Evolutionary conservation across 345 rosid species (phyloP).

Genomic region (Acer saccharum): DNA sequence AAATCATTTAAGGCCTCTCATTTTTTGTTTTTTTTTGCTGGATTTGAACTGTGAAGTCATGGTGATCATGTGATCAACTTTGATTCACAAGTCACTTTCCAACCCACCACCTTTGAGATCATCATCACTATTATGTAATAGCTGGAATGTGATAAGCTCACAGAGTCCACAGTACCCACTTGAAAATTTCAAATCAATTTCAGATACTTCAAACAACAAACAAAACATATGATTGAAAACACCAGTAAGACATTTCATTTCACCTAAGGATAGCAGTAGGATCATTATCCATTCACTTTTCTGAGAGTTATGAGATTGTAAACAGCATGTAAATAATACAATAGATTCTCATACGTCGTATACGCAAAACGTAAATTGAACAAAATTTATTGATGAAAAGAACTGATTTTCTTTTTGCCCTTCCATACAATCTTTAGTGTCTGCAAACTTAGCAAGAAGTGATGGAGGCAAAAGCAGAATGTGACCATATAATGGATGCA

Average conservation of each 20-base stretch:
- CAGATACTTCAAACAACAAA: background rate
- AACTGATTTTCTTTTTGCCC: constrained; percentile 12
- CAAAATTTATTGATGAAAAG: background rate
- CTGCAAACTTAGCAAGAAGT: constrained; percentile 8
- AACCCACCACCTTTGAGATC: constrained; percentile 7
- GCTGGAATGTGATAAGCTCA: too few relatives aligned
- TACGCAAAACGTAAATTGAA: background rate
- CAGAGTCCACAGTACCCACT: background rate
- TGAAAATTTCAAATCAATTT: background rate
- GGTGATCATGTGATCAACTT: constrained; percentile 16
- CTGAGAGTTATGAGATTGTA: too few relatives aligned
- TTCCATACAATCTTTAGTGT: constrained; percentile 4
- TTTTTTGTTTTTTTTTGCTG: constrained; percentile 10
- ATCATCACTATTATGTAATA: background rate
- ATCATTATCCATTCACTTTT: background rate
- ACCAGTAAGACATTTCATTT: background rate
- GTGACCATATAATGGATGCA: constrained; percentile 12
- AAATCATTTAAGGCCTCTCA: background rate
- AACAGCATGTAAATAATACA: background rate
- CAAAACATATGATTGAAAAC: background rate
- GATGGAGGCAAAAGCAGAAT: constrained; percentile 9
- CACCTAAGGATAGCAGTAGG: background rate
- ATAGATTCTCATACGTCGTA: background rate
- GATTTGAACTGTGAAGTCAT: background rate
- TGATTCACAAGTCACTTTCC: constrained; percentile 5